Percentiles rank a stretch among this genome's conserved stretches.
phyloP scores from a whole-genome alignment of 495 filamentous ascomycete genomes.

The Alectoria sarmentosa region DNA sequence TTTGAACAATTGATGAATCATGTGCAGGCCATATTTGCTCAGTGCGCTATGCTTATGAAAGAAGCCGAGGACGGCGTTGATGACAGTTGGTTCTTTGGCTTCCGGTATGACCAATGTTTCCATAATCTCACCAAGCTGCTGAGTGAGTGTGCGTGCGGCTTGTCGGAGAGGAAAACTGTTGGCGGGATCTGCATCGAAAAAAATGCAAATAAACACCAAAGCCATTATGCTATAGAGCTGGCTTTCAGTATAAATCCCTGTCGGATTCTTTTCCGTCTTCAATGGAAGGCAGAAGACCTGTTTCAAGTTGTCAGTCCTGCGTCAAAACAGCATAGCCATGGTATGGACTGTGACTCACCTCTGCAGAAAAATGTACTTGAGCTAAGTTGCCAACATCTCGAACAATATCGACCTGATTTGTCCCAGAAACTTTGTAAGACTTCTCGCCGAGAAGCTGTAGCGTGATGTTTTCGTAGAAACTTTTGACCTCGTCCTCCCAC shows the following conservation, averaged over 20 bases:
- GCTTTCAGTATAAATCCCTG: slow-evolving; percentile 47
- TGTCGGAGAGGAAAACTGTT: slow-evolving; percentile 56
- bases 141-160: slow-evolving; percentile 45
- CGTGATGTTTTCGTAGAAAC: slow-evolving; percentile 49
- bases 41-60: slow-evolving; percentile 42
- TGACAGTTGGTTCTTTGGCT: slow-evolving; percentile 37
- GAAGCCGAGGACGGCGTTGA: slow-evolving; percentile 37
- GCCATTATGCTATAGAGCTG: slow-evolving; percentile 55
- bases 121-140: slow-evolving; percentile 53
- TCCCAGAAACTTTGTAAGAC: slow-evolving; percentile 43
- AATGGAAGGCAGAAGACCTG: slow-evolving; percentile 55
- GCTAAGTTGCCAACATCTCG: slow-evolving; percentile 56
- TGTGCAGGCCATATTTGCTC: slow-evolving; percentile 57
- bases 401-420: slow-evolving; percentile 57
- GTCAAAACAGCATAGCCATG: not conserved
- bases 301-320: not conserved
- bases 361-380: slow-evolving; percentile 52
- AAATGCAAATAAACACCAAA: slow-evolving; percentile 53
- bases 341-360: slow-evolving; percentile 21
- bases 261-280: slow-evolving; percentile 52
- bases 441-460: slow-evolving; percentile 43
- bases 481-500: slow-evolving; percentile 45
- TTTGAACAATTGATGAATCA: slow-evolving; percentile 61
- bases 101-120: slow-evolving; percentile 56
- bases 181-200: slow-evolving; percentile 58